Percentiles rank a stretch among this genome's conserved stretches.
Conservation (phyloP, 768 basidiomycete species). For the Pulveroboletus ravenelii region DNA sequence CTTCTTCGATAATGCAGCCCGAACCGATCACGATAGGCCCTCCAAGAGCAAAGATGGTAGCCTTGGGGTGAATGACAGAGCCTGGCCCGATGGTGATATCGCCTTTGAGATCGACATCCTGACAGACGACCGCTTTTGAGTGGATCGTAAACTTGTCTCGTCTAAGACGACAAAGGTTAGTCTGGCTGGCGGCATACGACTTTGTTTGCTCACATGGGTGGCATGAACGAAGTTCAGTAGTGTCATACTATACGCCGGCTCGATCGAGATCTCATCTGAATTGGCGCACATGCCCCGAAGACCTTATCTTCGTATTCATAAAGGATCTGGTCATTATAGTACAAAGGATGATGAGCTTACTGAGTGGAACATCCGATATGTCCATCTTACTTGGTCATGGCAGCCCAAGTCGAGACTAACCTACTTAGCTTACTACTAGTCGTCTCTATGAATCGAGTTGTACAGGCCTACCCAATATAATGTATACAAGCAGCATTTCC, state of each 20-base stretch:
- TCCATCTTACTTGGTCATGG: neutral
- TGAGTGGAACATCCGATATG: neutral
- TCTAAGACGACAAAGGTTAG: constrained; percentile 35
- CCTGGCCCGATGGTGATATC: constrained; percentile 90
- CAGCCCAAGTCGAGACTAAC: neutral
- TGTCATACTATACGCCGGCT: too few relatives aligned
- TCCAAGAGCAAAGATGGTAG: constrained; percentile 85
- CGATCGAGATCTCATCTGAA: too few relatives aligned
- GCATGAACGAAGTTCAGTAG: constrained; percentile 16
- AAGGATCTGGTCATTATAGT: too few relatives aligned
- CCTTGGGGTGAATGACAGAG: constrained; percentile 91
- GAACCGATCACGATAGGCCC: constrained; percentile 89
- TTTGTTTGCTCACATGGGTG: constrained; percentile 26
- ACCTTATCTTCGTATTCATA: neutral
- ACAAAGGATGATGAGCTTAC: too few relatives aligned
- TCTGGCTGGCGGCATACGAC: neutral
- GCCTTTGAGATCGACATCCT: constrained; percentile 92
- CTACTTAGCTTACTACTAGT: neutral
- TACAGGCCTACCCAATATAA: constrained; percentile 1
- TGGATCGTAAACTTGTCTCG: constrained; percentile 89
- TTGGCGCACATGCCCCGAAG: neutral
- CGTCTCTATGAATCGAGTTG: too few relatives aligned
- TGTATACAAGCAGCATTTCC: constrained; percentile 17
- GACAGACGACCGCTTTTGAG: constrained; percentile 85
- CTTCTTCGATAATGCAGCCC: constrained; percentile 89